These are phyloP conservation scores for Neofusicoccum umdonicola DNA, from an alignment of 2,329 filamentous ascomycete species.

Conservation along the genomic window DNA sequence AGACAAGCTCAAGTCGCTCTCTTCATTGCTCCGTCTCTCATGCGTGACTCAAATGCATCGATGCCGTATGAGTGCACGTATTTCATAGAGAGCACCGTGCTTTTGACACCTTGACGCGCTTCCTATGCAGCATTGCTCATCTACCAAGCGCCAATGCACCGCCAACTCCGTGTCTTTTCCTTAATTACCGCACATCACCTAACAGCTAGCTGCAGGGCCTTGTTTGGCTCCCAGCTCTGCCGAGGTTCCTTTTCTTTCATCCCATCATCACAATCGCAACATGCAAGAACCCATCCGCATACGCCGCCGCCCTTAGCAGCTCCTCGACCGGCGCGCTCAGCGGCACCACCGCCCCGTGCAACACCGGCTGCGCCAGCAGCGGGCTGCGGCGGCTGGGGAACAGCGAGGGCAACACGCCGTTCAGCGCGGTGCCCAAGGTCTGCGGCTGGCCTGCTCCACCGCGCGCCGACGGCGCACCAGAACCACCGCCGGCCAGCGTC, in stretches of 20 bases:
- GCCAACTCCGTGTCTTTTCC: not conserved
- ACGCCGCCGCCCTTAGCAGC: slow-evolving; percentile 75
- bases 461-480: slow-evolving; percentile 40
- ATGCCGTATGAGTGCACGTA: not conserved
- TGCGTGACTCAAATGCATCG: not conserved
- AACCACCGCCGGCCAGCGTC: slow-evolving; percentile 21
- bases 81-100: not conserved
- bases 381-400: slow-evolving; percentile 86
- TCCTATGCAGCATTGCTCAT: not conserved
- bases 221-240: no score
- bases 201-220: no score
- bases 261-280: slow-evolving; percentile 73
- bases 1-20: not conserved
- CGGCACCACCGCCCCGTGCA: slow-evolving; percentile 83
- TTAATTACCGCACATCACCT: not conserved
- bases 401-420: slow-evolving; percentile 70
- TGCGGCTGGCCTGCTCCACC: slow-evolving; percentile 36
- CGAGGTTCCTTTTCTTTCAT: slow-evolving; percentile 26
- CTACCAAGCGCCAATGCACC: not conserved
- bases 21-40: not conserved
- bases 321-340: slow-evolving; percentile 79
- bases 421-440: slow-evolving; percentile 75
- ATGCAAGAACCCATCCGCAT: slow-evolving; percentile 90
- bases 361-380: slow-evolving; percentile 75
- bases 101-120: no score